Conservation (phyloP, 2,329 filamentous ascomycete genomes). For the Neurospora crassa region DNA sequence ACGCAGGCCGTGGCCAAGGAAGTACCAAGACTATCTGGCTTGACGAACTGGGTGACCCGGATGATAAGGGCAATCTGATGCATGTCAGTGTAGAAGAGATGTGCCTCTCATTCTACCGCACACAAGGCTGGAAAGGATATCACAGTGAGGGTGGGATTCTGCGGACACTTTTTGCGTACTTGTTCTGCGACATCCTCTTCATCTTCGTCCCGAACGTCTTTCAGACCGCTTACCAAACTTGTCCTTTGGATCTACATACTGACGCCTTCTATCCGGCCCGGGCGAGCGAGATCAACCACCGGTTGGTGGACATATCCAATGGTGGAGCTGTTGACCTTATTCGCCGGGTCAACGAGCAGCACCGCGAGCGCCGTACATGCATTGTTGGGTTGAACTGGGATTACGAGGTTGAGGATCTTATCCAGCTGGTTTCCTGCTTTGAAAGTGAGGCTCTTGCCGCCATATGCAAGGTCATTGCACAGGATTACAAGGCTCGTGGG, state of each 20-base stretch:
- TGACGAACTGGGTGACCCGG: slow-evolving; percentile 52
- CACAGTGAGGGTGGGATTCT: slow-evolving; percentile 88
- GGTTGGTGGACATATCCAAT: slow-evolving; percentile 80
- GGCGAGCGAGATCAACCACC: slow-evolving; percentile 80
- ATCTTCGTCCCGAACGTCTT: slow-evolving; percentile 94
- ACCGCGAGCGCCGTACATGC: slow-evolving; percentile 65
- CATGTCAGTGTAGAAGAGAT: slow-evolving; percentile 89
- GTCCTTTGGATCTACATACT: slow-evolving; percentile 83
- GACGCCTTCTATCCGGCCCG: slow-evolving; percentile 83
- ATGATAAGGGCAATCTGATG: slow-evolving; percentile 31
- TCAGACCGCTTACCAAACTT: slow-evolving; percentile 90
- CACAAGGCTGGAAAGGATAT: slow-evolving; percentile 85
- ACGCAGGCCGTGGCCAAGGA: slow-evolving; percentile 31
- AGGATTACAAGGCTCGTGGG: slow-evolving; percentile 82
- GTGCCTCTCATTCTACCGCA: slow-evolving; percentile 80
- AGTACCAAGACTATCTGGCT: slow-evolving; percentile 79
- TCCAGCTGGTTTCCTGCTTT: slow-evolving; percentile 73
- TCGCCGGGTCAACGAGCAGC: slow-evolving; percentile 54
- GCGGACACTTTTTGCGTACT: slow-evolving; percentile 79
- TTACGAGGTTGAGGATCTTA: slow-evolving; percentile 67
- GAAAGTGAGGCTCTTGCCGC: slow-evolving; percentile 69
- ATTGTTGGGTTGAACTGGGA: slow-evolving; percentile 91
- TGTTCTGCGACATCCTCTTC: slow-evolving; percentile 92
- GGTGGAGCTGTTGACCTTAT: slow-evolving; percentile 63
- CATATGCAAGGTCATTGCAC: slow-evolving; percentile 87